Evolutionary conservation across 805 yeast species (phyloP), one percentile per base, ranked within the genome.

Genomic region (Hanseniaspora pseudoguilliermondii): DNA sequence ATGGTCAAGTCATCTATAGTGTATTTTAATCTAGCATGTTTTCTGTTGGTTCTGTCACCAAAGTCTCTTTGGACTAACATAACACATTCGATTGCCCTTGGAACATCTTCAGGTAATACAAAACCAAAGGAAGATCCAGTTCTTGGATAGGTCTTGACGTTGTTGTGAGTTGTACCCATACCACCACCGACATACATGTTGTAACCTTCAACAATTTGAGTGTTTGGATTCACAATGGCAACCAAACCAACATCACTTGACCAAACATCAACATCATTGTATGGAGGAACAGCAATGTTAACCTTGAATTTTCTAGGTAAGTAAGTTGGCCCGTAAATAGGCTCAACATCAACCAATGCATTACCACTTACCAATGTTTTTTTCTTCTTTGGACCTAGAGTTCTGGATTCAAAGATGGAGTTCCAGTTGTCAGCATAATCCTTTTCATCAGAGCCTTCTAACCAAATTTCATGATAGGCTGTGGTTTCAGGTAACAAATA

Each of bases 111-210:
- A 59, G 75, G 74, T 4, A 80, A 60, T 49, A 83, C 81, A 65
- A 73, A 91, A 29, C 97, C 97, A 61, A 91, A 78, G 71, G 81
- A 72, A 20, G 95, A 83, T 60, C 96, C 97, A 6, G 95, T 80
- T 73, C 97, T 80, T 64, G 97, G 97, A 68, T 91, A 91, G 0
- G 97, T 91, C 77, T 91, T 91, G 66, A 84, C 84, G 75, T 91
- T 91, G 77, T 90, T 91, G 70, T 91, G 97, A 15, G 97, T 91
- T 43, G 95, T 80, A 64, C 97, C 97, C 97, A 91, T 91, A 77
- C 97, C 97, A 74, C 97, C 97, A 70, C 97, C 97, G 60, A 84
- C 95, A 59, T 85, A 78, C 54, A 91, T 80, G 65, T 91, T 91
- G 76, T 80, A 91, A 57, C 97, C 97, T 58, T 76, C 67, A 47